Evolutionary conservation across 495 filamentous ascomycete species (phyloP).

Genomic region (Polyplosphaeria fusca): DNA sequence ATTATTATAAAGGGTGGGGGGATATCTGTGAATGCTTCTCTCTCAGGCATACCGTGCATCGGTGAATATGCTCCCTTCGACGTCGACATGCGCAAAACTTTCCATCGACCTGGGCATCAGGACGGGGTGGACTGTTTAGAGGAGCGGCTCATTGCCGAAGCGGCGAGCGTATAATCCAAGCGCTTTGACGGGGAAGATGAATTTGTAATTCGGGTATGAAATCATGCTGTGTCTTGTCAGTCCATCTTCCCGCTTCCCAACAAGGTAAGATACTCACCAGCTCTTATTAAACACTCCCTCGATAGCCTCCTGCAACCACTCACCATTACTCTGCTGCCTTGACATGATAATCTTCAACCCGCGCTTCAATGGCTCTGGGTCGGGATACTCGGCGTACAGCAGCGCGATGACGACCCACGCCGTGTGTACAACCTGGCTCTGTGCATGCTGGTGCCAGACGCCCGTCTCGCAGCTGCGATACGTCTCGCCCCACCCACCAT

Average conservation of each 20-base stretch:
- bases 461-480: conserved; percentile 72
- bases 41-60: too few relatives aligned
- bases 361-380: conserved; percentile 65
- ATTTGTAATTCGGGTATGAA: conserved; percentile 98
- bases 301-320: conserved; percentile 93
- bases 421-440: conserved; percentile 85
- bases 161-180: conserved; percentile 78
- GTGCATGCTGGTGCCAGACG: conserved; percentile 60
- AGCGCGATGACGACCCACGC: conserved; percentile 85
- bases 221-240: conserved; percentile 69
- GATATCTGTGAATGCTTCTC: too few relatives aligned
- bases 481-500: conserved; percentile 96
- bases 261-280: conserved; percentile 55
- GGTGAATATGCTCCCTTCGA: too few relatives aligned
- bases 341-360: conserved; percentile 80
- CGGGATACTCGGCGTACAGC: conserved; percentile 79
- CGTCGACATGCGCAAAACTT: too few relatives aligned
- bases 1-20: too few relatives aligned
- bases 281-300: conserved; percentile 99
- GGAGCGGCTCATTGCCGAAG: conserved; percentile 59
- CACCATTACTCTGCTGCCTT: conserved; percentile 80
- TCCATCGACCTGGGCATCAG: too few relatives aligned
- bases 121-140: too few relatives aligned
- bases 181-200: conserved; percentile 90
- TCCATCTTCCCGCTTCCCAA: not conserved